A percentile compares a stretch with the other conserved stretches of the same genome.
phyloP scores from a whole-genome alignment of 352 stramenopile species.

The Globisporangium uncinulatum region DNA sequence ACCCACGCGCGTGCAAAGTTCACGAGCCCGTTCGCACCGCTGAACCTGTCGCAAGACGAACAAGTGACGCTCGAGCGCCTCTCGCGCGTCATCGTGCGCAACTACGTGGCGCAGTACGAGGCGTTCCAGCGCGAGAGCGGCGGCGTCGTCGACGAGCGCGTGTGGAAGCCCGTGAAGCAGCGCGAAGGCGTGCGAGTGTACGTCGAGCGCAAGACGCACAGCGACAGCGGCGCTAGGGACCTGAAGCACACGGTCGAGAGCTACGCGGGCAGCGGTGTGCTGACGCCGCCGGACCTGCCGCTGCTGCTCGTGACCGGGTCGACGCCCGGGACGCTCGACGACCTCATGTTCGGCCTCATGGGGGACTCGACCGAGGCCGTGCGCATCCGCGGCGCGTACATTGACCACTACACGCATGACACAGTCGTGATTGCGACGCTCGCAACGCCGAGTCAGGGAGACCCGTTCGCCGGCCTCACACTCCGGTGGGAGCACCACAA shows the following conservation, averaged over 20 bases:
- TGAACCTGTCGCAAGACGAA: conserved; percentile 6
- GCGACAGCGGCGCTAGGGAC: neutral
- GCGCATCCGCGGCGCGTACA: conserved; percentile 10
- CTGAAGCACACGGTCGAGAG: neutral
- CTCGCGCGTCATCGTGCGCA: conserved; percentile 1
- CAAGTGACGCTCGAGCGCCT: conserved; percentile 6
- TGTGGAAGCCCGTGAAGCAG: conserved; percentile 8
- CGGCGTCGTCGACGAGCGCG: conserved; percentile 10
- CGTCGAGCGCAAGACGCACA: conserved; percentile 1
- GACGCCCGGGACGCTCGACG: conserved; percentile 9
- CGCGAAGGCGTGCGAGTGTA: conserved; percentile 4
- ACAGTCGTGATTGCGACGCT: conserved; percentile 32
- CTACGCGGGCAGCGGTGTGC: neutral
- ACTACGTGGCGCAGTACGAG: conserved; percentile 3
- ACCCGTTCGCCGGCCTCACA: conserved; percentile 27
- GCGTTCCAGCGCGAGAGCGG: neutral
- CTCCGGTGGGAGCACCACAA: conserved; percentile 34
- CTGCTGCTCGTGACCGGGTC: conserved; percentile 7
- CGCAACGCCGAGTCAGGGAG: conserved; percentile 14
- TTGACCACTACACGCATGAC: conserved; percentile 1
- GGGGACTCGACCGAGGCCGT: neutral
- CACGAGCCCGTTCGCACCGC: conserved; percentile 13
- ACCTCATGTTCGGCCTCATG: conserved; percentile 15
- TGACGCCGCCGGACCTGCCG: conserved; percentile 5
- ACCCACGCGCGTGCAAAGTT: neutral